Base-by-base conservation (phyloP, 2,329 filamentous ascomycete species). In the Pseudogymnoascus sp. region DNA sequence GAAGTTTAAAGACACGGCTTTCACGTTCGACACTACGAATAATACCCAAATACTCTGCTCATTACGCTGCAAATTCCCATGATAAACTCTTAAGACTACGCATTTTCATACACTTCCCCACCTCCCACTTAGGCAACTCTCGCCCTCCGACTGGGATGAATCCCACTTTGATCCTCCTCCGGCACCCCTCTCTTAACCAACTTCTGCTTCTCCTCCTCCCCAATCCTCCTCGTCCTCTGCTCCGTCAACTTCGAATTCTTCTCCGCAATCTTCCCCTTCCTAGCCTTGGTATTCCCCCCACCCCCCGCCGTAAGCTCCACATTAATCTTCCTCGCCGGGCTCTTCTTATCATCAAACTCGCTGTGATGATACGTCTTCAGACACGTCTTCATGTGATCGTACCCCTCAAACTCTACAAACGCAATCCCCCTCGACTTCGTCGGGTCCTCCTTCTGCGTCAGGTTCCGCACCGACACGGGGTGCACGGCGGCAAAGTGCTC, bases 241-340 rank as follows among this genome's bases (percentile, higher is more conserved):
- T 86, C 90, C 67, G 90, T 84, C 59, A 97, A 81, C 77, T 92
- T 93, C 70, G 83, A 79, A 77, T 97, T 97, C 83, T 96, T 97
- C 63, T 82, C 82, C 70, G 84, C 81, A 74, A 97, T 90, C 78
- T 92, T 94, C 63, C 87, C 82, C 71, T 83, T 85, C 66, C 93
- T 82, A 62, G 80, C 77, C 66, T 86, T 80, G 52, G 85, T 90
- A 74, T 92, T 95, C 65, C 87, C 87, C 64, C 93, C 93, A 40
- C 92, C 92, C 60, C 92, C 92, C 63, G 89, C 92, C 82, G 92
- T 96, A 67, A 97, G 77, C 77, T 97, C 93, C 27, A 97, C 89
- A 72, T 96, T 97, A 70, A 97, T 95, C 75, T 87, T 89, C 69
- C 93, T 81, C 60, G 86, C 77, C 13, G 78, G 73, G 42, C 76